Evolutionary conservation across 495 filamentous ascomycete species (phyloP).

Genomic region (Penicillium waksmanii): DNA sequence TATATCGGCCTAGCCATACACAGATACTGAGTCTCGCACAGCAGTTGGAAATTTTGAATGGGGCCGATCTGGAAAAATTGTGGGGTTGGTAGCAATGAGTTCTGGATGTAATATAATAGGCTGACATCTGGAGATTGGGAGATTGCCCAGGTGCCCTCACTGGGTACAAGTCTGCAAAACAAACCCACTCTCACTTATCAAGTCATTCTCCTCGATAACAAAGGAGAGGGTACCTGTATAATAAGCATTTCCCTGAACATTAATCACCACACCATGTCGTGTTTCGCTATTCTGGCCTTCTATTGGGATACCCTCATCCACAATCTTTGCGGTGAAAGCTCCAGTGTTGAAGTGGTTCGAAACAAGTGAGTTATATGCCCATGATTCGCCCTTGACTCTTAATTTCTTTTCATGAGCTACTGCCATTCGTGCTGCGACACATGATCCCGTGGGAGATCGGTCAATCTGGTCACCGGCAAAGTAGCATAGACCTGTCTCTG

Average conservation of each 20-base stretch:
- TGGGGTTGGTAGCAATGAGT: neutral
- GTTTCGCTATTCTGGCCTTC: neutral
- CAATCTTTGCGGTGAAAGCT: slow-evolving; percentile 7
- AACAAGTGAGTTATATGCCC: slow-evolving; percentile 35
- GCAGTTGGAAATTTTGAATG: neutral
- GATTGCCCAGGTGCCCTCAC: neutral
- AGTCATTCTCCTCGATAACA: slow-evolving; percentile 20
- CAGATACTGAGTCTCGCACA: neutral
- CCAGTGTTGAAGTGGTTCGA: neutral
- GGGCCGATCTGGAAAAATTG: neutral
- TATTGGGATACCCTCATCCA: slow-evolving; percentile 3
- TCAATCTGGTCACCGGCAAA: slow-evolving; percentile 35
- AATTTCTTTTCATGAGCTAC: slow-evolving; percentile 25
- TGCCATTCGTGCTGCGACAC: slow-evolving; percentile 30
- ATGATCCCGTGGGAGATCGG: slow-evolving; percentile 32
- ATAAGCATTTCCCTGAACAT: slow-evolving; percentile 24
- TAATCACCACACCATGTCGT: slow-evolving; percentile 2
- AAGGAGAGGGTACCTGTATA: slow-evolving; percentile 21
- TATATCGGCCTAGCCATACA: neutral
- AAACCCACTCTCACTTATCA: slow-evolving; percentile 18
- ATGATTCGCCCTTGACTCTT: slow-evolving; percentile 15
- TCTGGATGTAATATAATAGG: neutral
- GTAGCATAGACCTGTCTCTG: slow-evolving; percentile 26
- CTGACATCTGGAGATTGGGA: neutral
- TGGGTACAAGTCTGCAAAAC: neutral